These are phyloP conservation scores for Eucalyptus paniculata DNA, from an alignment of 345 rosid species.

Conservation along the genomic window DNA sequence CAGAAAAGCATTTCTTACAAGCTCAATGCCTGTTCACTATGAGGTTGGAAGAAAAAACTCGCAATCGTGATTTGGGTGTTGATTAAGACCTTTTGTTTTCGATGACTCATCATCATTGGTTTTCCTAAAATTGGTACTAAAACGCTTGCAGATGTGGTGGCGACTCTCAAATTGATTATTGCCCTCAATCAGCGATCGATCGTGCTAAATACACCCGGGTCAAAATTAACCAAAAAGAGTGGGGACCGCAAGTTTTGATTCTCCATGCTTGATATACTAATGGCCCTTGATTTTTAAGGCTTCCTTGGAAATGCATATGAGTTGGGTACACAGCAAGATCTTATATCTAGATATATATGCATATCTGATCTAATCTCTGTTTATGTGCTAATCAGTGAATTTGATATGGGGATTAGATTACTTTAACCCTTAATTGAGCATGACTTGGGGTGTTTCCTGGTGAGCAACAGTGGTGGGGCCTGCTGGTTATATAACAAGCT, in stretches of 20 bases:
- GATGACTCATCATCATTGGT: not conserved
- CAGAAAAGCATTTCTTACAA: not conserved
- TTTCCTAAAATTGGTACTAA: not conserved
- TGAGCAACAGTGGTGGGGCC: conserved; percentile 14
- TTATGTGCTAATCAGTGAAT: not conserved
- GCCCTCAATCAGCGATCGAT: not conserved
- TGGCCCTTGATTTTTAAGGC: not conserved
- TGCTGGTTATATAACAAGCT: not conserved
- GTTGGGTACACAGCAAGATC: not conserved
- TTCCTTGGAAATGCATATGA: not conserved
- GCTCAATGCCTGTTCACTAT: not conserved
- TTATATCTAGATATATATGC: not conserved
- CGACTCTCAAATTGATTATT: not conserved
- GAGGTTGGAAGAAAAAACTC: not conserved
- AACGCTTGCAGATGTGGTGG: not conserved
- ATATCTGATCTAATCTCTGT: not conserved
- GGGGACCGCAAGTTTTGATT: not conserved
- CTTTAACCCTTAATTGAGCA: not conserved
- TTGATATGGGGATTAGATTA: not conserved
- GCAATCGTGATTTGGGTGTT: not conserved
- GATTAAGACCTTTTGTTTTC: not conserved
- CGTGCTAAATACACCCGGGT: not conserved
- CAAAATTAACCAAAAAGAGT: not conserved
- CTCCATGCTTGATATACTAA: not conserved
- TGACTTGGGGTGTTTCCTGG: conserved; percentile 5